Conservation (phyloP, 2,329 filamentous ascomycete species). For the Neofusicoccum sp. region DNA sequence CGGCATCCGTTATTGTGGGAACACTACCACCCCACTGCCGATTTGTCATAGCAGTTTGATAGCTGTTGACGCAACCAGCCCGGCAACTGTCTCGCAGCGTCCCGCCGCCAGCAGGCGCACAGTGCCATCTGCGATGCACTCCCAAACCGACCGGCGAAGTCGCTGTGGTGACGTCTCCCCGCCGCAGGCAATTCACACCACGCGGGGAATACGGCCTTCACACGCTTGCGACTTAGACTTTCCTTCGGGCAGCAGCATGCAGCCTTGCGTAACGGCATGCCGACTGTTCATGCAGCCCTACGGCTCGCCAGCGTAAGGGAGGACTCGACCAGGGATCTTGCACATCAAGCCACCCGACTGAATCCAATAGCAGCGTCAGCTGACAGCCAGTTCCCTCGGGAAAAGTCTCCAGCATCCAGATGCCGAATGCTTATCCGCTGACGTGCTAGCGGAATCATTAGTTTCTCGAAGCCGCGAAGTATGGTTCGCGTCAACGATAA, state of each 20-base stretch:
- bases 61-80: conserved; percentile 6
- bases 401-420: background rate
- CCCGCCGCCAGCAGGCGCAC: background rate
- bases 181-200: background rate
- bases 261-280: conserved; percentile 8
- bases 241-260: background rate
- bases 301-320: background rate
- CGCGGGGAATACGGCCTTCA: background rate
- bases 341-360: background rate
- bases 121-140: background rate
- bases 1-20: conserved; percentile 4
- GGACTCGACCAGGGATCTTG: background rate
- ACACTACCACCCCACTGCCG: conserved; percentile 8
- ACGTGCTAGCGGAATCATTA: background rate
- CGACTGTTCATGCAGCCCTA: conserved; percentile 10
- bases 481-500: background rate
- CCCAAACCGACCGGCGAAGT: background rate
- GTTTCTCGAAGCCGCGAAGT: background rate
- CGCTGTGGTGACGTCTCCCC: background rate
- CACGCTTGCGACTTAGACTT: background rate
- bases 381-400: background rate
- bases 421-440: background rate
- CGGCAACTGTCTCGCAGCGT: background rate
- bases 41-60: conserved; percentile 10
- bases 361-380: background rate